Evolutionary conservation across 768 basidiomycete genomes (phyloP).

Genomic region (Kwoniella europaea): DNA sequence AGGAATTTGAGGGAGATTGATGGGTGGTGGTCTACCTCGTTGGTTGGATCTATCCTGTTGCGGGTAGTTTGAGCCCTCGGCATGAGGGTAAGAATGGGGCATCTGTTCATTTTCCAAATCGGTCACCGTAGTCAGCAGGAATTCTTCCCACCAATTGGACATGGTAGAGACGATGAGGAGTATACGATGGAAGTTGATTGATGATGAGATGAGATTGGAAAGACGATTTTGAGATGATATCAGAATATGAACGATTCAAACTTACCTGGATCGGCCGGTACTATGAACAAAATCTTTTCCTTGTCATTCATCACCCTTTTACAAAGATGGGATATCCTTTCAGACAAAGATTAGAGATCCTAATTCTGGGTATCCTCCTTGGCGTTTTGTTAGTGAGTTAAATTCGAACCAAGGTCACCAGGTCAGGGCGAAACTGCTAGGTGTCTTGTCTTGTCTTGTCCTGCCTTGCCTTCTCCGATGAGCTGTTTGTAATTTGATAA

Average conservation of each 20-base stretch:
- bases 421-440: no score
- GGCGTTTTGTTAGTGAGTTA: no score
- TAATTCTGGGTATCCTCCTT: no score
- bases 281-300: no score
- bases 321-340: no score
- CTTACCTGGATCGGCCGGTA: neutral
- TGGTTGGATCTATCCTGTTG: conserved; percentile 1
- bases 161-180: neutral
- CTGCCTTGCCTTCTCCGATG: neutral
- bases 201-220: neutral
- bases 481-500: neutral
- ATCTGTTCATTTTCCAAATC: conserved; percentile 13
- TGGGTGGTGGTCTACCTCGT: conserved; percentile 12
- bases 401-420: no score
- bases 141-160: conserved; percentile 3
- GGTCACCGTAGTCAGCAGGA: neutral
- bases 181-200: neutral
- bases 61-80: conserved; percentile 14
- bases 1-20: conserved; percentile 19
- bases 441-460: neutral
- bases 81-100: conserved; percentile 23
- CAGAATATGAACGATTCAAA: neutral
- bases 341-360: no score
- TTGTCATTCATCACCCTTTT: no score
- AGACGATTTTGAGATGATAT: neutral